Base-by-base conservation (phyloP, 176 grass and related monocot genomes). In the Otatea glauca region DNA sequence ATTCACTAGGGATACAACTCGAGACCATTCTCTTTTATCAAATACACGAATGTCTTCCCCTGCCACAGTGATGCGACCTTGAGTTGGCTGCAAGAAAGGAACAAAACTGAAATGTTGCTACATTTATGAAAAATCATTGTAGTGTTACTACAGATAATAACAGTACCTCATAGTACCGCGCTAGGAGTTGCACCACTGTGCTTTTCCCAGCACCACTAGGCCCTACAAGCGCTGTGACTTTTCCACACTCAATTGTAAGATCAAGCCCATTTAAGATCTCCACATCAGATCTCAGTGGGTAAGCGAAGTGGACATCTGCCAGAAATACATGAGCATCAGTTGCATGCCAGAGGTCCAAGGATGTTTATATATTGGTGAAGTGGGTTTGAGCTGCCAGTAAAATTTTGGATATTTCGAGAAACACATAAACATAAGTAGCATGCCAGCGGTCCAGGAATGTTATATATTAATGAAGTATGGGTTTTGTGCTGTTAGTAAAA, bases 1-100 rank as follows among this genome's bases (percentile, higher is more conserved):
- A 89, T 95, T 95, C 35, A 98, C 96, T 54, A 98, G 74, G 72
- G 96, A 98, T 82, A 98, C 96, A 48, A 89, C 65, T 48, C 76
- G 87, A 85, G 93, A 90, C 96, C 96, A 98, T 90, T 98, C 93
- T 59, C 96, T 93, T 92, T 93, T 98, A 86, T 98, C 93, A 93
- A 92, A 98, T 72, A 92, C 82, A 87, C 93, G 86, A 43, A 98
- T 89, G 70, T 98, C 96, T 93, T 98, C 96, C 82, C 93, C 93
- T 85, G 93, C 72, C 34, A 98, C 91, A 42, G 93, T 98, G 72
- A 98, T 94, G 65, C 83, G 78, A 25, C 96, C 96, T 86, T 85
- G 89, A 41, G 96, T 93, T 83, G 96, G 96, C 96, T 98, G 89
- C 69, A 76, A 58, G 66, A 90, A 80, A 13, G 34, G 67, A 79